These are phyloP conservation scores for Apiotrichum akiyoshidainum DNA, from an alignment of 1,284 basidiomycete genomes.

Conservation along the genomic window DNA sequence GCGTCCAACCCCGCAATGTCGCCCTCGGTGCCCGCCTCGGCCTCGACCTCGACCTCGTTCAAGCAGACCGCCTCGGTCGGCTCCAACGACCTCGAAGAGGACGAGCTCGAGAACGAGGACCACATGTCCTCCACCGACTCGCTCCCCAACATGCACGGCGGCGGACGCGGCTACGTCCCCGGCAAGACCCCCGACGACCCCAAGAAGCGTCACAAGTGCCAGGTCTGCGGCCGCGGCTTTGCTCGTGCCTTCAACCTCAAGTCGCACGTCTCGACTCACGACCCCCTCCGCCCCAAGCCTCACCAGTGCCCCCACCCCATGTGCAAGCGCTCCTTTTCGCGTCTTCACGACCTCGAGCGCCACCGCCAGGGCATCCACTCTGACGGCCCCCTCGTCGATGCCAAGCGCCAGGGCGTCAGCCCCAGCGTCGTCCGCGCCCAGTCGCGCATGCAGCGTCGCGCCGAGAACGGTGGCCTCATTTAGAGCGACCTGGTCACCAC, in stretches of 20 bases:
- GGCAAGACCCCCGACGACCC: slow-evolving; percentile 52
- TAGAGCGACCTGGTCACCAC: slow-evolving; percentile 18
- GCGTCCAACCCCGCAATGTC: slow-evolving; percentile 9
- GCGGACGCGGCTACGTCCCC: slow-evolving; percentile 50
- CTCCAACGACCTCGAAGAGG: slow-evolving; percentile 14
- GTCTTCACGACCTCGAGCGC: slow-evolving; percentile 52
- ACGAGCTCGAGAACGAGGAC: slow-evolving; percentile 18
- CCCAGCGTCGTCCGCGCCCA: slow-evolving; percentile 48
- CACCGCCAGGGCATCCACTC: slow-evolving; percentile 52
- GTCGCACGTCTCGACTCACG: slow-evolving; percentile 51
- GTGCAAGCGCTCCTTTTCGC: slow-evolving; percentile 51
- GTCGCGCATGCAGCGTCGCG: slow-evolving; percentile 41
- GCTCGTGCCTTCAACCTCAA: slow-evolving; percentile 53
- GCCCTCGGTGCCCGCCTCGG: slow-evolving; percentile 9
- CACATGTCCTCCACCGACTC: slow-evolving; percentile 17
- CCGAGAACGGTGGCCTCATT: slow-evolving; percentile 42
- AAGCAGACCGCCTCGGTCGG: not conserved
- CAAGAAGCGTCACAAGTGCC: slow-evolving; percentile 52
- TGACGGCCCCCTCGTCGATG: slow-evolving; percentile 50
- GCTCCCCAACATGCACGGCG: slow-evolving; percentile 46
- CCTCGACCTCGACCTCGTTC: not conserved
- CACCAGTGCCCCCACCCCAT: slow-evolving; percentile 48
- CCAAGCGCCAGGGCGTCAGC: slow-evolving; percentile 46
- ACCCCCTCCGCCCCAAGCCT: slow-evolving; percentile 51
- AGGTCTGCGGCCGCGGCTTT: slow-evolving; percentile 50